These are phyloP conservation scores for Luvunga scandens DNA, from an alignment of 345 rosid species.

Conservation along the genomic window DNA sequence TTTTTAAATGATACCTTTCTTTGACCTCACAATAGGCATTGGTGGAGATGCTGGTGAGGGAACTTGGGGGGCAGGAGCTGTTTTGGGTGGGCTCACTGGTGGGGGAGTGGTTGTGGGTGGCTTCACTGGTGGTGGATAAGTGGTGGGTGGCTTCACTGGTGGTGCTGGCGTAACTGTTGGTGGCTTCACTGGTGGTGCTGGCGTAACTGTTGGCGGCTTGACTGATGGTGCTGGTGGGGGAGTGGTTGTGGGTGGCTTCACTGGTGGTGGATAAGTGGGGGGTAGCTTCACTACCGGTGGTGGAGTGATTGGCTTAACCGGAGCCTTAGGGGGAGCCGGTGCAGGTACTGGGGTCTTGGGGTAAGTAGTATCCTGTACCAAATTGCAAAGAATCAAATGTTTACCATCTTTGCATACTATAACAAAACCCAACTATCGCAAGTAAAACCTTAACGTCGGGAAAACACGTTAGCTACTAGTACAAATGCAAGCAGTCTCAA, in stretches of 20 bases:
- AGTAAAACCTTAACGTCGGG: not conserved
- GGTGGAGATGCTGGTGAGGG: conserved; percentile 23
- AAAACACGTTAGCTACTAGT: too few relatives aligned
- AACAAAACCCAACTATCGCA: not conserved
- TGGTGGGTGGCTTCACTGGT: not conserved
- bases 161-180: conserved; percentile 11
- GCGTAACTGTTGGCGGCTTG: conserved; percentile 3
- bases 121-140: conserved; percentile 1
- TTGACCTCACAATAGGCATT: conserved; percentile 48
- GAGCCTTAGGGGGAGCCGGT: conserved; percentile 12
- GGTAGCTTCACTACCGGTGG: conserved; percentile 2
- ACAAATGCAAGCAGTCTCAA: not conserved
- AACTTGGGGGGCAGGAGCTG: not conserved
- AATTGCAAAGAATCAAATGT: not conserved
- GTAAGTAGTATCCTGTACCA: conserved; percentile 11
- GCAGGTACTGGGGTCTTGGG: conserved; percentile 9
- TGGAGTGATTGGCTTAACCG: not conserved
- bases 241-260: not conserved
- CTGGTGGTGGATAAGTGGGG: not conserved
- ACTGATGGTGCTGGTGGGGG: not conserved
- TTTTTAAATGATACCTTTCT: conserved; percentile 37
- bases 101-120: not conserved
- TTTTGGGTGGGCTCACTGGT: conserved; percentile 13
- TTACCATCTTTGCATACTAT: not conserved
- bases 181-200: conserved; percentile 17